phyloP scores from a whole-genome alignment of 345 rosid species.

The Citrus maxima region DNA sequence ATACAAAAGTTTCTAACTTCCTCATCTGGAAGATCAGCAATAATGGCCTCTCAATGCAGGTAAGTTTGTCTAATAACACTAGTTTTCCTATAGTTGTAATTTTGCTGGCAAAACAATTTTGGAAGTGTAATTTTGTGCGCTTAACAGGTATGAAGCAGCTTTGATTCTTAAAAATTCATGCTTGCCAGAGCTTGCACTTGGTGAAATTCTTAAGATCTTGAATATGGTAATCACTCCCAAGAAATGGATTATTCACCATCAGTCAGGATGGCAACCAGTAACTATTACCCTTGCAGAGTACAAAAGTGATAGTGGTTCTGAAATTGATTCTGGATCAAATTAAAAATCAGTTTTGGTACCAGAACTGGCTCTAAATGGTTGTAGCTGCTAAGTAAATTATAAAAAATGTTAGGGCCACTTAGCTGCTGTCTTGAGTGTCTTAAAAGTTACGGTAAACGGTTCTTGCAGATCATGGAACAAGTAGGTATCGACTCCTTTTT shows the following conservation, averaged over 20 bases:
- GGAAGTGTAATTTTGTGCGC: not conserved
- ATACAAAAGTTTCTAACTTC: constrained; percentile 57
- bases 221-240: constrained; percentile 49
- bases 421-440: not conserved
- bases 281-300: constrained; percentile 43
- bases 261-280: constrained; percentile 80
- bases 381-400: constrained; percentile 3
- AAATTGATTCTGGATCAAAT: constrained; percentile 19
- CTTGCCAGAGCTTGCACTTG: constrained; percentile 57
- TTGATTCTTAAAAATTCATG: constrained; percentile 51
- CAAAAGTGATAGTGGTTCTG: constrained; percentile 25
- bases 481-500: not conserved
- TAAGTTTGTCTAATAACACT: constrained; percentile 18
- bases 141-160: constrained; percentile 78
- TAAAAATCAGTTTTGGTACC: constrained; percentile 13
- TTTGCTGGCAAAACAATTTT: not conserved
- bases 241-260: constrained; percentile 70
- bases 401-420: constrained; percentile 11
- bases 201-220: constrained; percentile 64
- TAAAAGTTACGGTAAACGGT: not conserved
- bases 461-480: not conserved
- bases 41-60: constrained; percentile 72
- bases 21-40: constrained; percentile 45
- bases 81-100: not conserved
- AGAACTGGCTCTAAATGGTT: constrained; percentile 17